Conservation (phyloP, 1,284 basidiomycete species). For the Ustilago curta region DNA sequence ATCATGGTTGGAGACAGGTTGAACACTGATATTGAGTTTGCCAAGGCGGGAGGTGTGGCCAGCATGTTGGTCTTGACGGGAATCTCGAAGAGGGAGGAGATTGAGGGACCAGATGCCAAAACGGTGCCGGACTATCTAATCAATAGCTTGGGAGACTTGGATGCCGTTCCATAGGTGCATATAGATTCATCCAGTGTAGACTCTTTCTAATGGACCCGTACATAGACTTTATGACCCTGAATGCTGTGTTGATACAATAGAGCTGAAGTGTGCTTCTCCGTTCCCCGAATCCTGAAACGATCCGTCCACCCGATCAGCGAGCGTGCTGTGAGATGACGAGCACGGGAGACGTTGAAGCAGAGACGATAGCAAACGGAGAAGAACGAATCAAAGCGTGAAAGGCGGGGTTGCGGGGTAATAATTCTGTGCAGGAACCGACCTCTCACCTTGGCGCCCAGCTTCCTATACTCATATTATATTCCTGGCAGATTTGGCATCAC, state of each 20-base stretch:
- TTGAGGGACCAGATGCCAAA: constrained; percentile 73
- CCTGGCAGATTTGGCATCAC: too few species aligned
- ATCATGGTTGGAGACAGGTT: constrained; percentile 96
- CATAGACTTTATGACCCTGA: background rate
- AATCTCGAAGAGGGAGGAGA: constrained; percentile 63
- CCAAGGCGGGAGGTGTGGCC: constrained; percentile 83
- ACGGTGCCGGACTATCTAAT: constrained; percentile 65
- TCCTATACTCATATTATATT: too few species aligned
- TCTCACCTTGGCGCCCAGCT: too few species aligned
- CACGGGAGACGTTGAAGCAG: too few species aligned
- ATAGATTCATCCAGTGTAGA: background rate
- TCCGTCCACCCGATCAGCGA: too few species aligned
- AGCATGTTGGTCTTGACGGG: constrained; percentile 95
- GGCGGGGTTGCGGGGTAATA: too few species aligned
- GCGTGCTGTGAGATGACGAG: too few species aligned
- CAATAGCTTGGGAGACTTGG: constrained; percentile 61
- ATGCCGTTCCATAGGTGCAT: constrained; percentile 34
- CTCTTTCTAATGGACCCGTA: background rate
- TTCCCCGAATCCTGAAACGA: too few species aligned
- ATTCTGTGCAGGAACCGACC: too few species aligned
- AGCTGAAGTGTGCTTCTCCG: too few species aligned
- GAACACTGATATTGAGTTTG: constrained; percentile 94
- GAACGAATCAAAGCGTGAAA: too few species aligned
- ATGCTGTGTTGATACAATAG: background rate
- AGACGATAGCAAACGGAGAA: too few species aligned